Conservation (phyloP, 768 basidiomycete genomes). For the Boletus bicolor region DNA sequence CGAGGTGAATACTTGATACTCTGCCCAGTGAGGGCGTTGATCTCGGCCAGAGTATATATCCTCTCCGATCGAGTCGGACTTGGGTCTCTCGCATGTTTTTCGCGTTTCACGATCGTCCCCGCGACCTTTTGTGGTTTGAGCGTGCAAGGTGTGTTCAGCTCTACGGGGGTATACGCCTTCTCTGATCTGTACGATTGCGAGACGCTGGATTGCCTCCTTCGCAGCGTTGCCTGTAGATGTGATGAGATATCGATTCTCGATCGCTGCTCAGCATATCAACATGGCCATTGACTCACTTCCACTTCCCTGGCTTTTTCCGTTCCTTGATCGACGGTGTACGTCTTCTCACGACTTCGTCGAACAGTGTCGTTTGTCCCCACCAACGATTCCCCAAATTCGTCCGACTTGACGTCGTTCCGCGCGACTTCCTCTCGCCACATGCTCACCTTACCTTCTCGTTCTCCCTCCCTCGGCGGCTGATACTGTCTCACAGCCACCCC, state of each 20-base stretch:
- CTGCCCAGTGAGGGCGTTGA: slow-evolving; percentile 31
- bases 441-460: slow-evolving; percentile 39
- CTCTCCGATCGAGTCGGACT: slow-evolving; percentile 33
- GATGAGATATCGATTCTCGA: neutral
- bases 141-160: slow-evolving; percentile 13
- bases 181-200: slow-evolving; percentile 28
- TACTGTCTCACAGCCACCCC: neutral
- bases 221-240: slow-evolving; percentile 16
- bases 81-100: slow-evolving; percentile 19
- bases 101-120: slow-evolving; percentile 14
- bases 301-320: slow-evolving; percentile 17
- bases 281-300: slow-evolving; percentile 19
- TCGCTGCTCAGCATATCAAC: neutral
- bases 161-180: slow-evolving; percentile 19
- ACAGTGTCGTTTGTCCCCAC: slow-evolving; percentile 13
- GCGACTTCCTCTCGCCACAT: slow-evolving; percentile 57
- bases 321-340: slow-evolving; percentile 9
- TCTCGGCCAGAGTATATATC: slow-evolving; percentile 34
- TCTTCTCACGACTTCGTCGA: slow-evolving; percentile 12
- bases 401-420: slow-evolving; percentile 26
- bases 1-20: slow-evolving; percentile 24
- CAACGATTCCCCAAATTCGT: slow-evolving; percentile 23
- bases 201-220: slow-evolving; percentile 17
- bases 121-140: slow-evolving; percentile 19
- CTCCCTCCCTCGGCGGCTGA: slow-evolving; percentile 15